Evolutionary conservation across 345 rosid species (phyloP), one percentile per base, ranked within the genome.

Genomic region (Pseudoturritis turrita): DNA sequence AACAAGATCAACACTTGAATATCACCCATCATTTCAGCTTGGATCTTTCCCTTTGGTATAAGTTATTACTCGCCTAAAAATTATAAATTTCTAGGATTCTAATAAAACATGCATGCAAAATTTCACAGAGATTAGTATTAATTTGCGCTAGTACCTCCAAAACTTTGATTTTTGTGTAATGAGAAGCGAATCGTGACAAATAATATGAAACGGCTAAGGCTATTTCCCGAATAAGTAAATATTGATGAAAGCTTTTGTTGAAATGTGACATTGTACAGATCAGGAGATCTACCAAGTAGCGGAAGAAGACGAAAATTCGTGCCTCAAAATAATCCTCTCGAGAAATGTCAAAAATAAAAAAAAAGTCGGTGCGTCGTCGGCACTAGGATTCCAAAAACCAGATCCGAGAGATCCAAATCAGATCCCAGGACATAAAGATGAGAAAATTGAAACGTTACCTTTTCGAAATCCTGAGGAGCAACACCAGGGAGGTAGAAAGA

Each of bases 401-500:
- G 66, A 51, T 73, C 74, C 52, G 66, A 26, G 73, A 50, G 77
- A 47, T 41, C 26, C 14, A 36, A 60, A 54, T 35, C 71, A 75
- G 77, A 79, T 80, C 73, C 5, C 28, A 44, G 22, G 14, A 12
- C 0, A 55, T n/a, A 25, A 1, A 22, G 43, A n/a, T n/a, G n/a
- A n/a, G n/a, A n/a, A 10, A 14, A 52, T 10, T 3, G 31, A 15
- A 25, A 55, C 44, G 35, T 17, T 43, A 89, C 98, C 96, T 84
- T 88, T 22, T 75, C 71, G 86, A 92, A 89, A 82, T 92, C 96
- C 79, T 84, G 81, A 60, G 98, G 98, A 36, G 96, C 96, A 65
- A 92, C 98, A 67, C 98, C 98, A 2, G 98, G 98, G 60, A 92
- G 98, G 84, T 92, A 92, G 85, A 92, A 92, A 78, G 83, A 84